Conservation (phyloP, 768 basidiomycete genomes). For the Xerocomus spinulosus region DNA sequence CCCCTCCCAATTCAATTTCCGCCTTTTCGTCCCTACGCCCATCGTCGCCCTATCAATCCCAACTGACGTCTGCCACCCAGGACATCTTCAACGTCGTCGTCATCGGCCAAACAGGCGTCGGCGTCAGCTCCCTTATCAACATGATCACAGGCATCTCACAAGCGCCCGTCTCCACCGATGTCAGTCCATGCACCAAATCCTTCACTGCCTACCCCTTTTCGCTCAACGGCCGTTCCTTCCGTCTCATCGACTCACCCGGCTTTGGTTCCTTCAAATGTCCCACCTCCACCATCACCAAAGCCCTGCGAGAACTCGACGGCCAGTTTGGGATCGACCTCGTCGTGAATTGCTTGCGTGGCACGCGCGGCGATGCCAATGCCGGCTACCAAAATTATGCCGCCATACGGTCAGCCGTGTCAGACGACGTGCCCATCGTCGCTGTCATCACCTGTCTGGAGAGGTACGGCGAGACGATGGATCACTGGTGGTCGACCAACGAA, state of each 20-base stretch:
- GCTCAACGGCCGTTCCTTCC: slow-evolving; percentile 25
- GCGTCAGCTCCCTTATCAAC: slow-evolving; percentile 41
- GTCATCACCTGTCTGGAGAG: slow-evolving; percentile 31
- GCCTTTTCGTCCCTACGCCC: neutral
- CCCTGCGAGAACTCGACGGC: slow-evolving; percentile 25
- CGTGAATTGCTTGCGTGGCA: slow-evolving; percentile 26
- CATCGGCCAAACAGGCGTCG: slow-evolving; percentile 30
- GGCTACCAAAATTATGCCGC: slow-evolving; percentile 25
- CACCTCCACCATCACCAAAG: slow-evolving; percentile 20
- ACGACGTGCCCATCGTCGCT: slow-evolving; percentile 30
- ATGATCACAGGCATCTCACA: slow-evolving; percentile 24
- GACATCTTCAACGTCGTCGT: slow-evolving; percentile 29
- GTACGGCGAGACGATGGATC: slow-evolving; percentile 28
- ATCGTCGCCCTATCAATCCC: neutral
- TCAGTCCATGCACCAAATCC: slow-evolving; percentile 25
- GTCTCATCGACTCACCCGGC: slow-evolving; percentile 29
- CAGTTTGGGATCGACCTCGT: slow-evolving; percentile 28
- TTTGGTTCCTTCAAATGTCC: slow-evolving; percentile 28
- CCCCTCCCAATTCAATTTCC: neutral
- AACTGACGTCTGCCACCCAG: slow-evolving; percentile 8
- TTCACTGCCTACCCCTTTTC: slow-evolving; percentile 24
- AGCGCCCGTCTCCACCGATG: slow-evolving; percentile 26
- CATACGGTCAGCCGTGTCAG: slow-evolving; percentile 27
- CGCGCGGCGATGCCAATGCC: slow-evolving; percentile 27
- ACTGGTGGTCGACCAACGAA: slow-evolving; percentile 40